A percentile compares a stretch with the other conserved stretches of the same genome.
Conservation (phyloP, 2,329 filamentous ascomycete genomes). For the Ceratocystis papillata region DNA sequence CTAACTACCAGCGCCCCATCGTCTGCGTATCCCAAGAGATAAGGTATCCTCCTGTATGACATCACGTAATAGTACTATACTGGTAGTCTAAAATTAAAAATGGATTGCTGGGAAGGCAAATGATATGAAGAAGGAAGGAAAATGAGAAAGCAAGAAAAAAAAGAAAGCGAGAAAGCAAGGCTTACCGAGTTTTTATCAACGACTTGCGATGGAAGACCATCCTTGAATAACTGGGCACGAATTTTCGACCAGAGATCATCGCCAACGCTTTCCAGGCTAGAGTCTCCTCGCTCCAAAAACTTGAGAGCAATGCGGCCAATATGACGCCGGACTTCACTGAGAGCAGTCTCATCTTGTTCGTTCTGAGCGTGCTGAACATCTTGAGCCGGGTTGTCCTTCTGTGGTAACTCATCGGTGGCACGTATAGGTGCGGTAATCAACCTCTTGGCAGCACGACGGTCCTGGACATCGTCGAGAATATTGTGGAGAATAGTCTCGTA, state of each 20-base stretch:
- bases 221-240: constrained; percentile 45
- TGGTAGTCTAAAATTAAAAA: too few species aligned
- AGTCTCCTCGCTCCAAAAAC: constrained; percentile 38
- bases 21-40: too few species aligned
- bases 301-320: constrained; percentile 47
- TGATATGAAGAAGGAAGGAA: too few species aligned
- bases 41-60: too few species aligned
- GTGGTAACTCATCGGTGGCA: constrained; percentile 33
- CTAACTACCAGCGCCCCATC: too few species aligned
- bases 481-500: constrained; percentile 45
- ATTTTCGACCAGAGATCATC: constrained; percentile 50
- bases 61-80: too few species aligned
- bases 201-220: constrained; percentile 48
- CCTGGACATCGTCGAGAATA: constrained; percentile 48
- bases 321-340: constrained; percentile 22
- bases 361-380: background rate
- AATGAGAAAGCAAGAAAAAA: background rate
- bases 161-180: constrained; percentile 4
- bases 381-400: constrained; percentile 39
- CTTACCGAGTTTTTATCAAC: constrained; percentile 48
- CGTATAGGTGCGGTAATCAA: constrained; percentile 28
- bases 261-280: constrained; percentile 36
- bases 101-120: too few species aligned
- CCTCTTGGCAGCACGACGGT: constrained; percentile 38
- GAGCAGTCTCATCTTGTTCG: constrained; percentile 11